Conservation (phyloP, 129 eudicot genomes). For the Saposhnikovia divaricata region DNA sequence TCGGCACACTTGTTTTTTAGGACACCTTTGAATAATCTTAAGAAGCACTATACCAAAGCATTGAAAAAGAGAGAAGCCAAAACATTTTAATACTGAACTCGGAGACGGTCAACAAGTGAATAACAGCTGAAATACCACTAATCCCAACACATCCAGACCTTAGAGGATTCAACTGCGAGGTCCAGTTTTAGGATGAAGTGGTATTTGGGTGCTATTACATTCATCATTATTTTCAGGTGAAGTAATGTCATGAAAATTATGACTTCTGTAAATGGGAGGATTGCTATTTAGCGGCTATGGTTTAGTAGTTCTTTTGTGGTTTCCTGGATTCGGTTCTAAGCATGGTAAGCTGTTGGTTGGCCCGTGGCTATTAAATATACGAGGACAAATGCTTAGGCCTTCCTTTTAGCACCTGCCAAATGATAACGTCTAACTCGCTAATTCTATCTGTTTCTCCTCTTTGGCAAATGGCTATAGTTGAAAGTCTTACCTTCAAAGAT, state of each 20-base stretch:
- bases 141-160: neutral
- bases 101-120: no score
- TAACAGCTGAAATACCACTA: neutral
- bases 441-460: neutral
- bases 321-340: neutral
- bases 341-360: neutral
- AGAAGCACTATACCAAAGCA: neutral
- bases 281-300: no score
- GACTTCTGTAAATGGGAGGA: no score
- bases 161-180: no score
- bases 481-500: neutral
- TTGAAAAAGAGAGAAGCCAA: neutral
- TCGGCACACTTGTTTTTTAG: no score
- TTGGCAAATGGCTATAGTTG: no score
- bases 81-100: neutral
- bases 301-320: no score
- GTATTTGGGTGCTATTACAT: no score
- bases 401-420: neutral
- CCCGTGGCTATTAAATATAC: neutral
- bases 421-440: no score
- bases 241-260: no score
- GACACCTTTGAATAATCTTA: neutral
- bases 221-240: no score
- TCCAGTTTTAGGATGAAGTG: no score
- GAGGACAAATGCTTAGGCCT: neutral